Evolutionary conservation across 129 eudicot genomes (phyloP).

Genomic region (Logfia minima): DNA sequence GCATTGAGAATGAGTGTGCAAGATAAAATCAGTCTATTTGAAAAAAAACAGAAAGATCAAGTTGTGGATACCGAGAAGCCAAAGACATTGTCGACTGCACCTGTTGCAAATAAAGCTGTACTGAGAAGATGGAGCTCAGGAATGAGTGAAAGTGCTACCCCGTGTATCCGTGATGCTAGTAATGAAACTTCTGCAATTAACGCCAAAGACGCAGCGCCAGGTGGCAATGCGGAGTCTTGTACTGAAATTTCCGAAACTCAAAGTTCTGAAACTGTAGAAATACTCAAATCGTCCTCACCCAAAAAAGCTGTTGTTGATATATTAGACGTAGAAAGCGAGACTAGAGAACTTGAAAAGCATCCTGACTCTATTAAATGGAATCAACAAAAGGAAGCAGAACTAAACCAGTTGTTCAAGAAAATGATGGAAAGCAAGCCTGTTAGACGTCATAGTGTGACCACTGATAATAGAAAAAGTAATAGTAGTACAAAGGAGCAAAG

Average conservation of each 20-base stretch:
- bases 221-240: constrained; percentile 21
- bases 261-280: constrained; percentile 40
- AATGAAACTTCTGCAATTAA: constrained; percentile 34
- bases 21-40: constrained; percentile 90
- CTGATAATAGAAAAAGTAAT: constrained; percentile 45
- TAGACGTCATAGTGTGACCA: constrained; percentile 42
- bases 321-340: constrained; percentile 28
- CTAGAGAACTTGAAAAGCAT: constrained; percentile 50
- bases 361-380: constrained; percentile 74
- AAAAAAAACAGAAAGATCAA: constrained; percentile 76
- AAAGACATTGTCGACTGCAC: constrained; percentile 40
- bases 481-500: constrained; percentile 42
- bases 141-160: constrained; percentile 58
- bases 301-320: constrained; percentile 36
- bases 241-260: constrained; percentile 20
- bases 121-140: constrained; percentile 97
- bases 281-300: constrained; percentile 30
- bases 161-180: constrained; percentile 27
- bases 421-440: constrained; percentile 80
- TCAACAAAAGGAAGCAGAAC: constrained; percentile 88
- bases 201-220: constrained; percentile 32
- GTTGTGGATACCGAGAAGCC: constrained; percentile 53
- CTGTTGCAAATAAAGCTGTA: constrained; percentile 68
- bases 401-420: constrained; percentile 74
- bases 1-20: constrained; percentile 82